Conservation (phyloP, 2,329 filamentous ascomycete genomes). For the Paecilomyces fulvus region DNA sequence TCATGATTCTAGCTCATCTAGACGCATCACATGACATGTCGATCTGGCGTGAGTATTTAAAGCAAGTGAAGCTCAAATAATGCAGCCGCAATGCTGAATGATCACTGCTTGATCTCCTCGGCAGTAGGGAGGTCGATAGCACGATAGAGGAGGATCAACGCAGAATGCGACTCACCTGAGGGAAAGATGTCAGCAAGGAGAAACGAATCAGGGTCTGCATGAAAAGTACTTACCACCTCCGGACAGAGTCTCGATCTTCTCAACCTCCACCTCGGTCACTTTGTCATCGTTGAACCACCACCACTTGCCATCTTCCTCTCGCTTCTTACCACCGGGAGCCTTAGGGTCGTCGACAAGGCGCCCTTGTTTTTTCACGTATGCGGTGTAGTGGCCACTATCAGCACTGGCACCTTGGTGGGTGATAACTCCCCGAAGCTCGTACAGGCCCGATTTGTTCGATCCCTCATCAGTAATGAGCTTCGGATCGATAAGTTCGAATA, state of each 20-base stretch:
- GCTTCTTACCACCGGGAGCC: constrained; percentile 58
- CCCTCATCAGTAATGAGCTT: constrained; percentile 68
- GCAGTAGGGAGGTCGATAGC: constrained; percentile 41
- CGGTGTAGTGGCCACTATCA: constrained; percentile 96
- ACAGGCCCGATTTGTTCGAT: constrained; percentile 87
- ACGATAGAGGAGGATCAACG: constrained; percentile 42
- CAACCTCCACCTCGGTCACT: constrained; percentile 80
- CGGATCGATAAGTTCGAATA: constrained; percentile 67
- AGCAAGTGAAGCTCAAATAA: neutral
- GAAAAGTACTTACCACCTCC: constrained; percentile 61
- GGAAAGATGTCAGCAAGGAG: constrained; percentile 9
- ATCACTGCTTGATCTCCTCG: constrained; percentile 19
- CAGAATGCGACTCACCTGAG: constrained; percentile 42
- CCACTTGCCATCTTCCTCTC: constrained; percentile 87
- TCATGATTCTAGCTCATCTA: neutral
- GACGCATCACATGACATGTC: neutral
- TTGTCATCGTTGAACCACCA: constrained; percentile 99
- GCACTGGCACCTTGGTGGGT: constrained; percentile 95
- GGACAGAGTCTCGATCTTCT: constrained; percentile 83
- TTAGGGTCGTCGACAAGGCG: constrained; percentile 54
- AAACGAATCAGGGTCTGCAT: neutral
- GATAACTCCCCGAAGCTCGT: constrained; percentile 87
- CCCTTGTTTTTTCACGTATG: constrained; percentile 89
- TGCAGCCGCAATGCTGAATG: neutral
- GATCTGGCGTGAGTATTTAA: neutral